Conservation (phyloP, 495 filamentous ascomycete genomes). For the Neurospora sp. region DNA sequence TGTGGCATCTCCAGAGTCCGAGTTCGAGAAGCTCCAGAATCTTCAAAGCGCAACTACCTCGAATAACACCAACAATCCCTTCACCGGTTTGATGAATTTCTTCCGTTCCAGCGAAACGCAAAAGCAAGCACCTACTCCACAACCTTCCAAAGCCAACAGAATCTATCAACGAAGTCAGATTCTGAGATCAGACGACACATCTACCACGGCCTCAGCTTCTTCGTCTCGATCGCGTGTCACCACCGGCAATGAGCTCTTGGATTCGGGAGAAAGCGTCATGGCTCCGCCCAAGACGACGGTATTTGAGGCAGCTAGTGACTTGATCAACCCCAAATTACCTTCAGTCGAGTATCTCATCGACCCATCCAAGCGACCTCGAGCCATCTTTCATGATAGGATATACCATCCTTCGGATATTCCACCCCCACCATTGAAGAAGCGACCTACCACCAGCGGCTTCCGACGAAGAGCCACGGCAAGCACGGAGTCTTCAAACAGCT, state of each 20-base stretch:
- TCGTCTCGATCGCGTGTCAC: constrained; percentile 31
- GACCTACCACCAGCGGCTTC: constrained; percentile 28
- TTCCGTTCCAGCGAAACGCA: constrained; percentile 34
- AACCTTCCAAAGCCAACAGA: constrained; percentile 44
- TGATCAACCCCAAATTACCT: constrained; percentile 84
- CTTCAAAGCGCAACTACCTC: constrained; percentile 17
- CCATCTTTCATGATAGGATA: constrained; percentile 94
- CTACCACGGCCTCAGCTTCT: constrained; percentile 22
- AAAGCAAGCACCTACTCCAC: constrained; percentile 22
- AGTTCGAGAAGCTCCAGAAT: constrained; percentile 5
- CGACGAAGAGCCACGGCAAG: constrained; percentile 17
- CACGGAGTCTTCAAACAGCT: neutral
- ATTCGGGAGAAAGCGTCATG: constrained; percentile 32
- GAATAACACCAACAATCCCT: constrained; percentile 34
- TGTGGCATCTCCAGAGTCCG: constrained; percentile 10
- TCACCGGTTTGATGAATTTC: constrained; percentile 55
- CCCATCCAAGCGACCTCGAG: constrained; percentile 70
- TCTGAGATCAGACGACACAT: constrained; percentile 33
- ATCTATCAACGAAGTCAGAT: constrained; percentile 77
- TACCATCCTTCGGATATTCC: constrained; percentile 93
- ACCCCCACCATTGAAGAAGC: constrained; percentile 58
- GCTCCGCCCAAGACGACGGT: constrained; percentile 87
- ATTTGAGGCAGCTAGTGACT: constrained; percentile 86
- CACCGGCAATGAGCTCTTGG: constrained; percentile 32
- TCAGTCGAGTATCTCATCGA: constrained; percentile 69